phyloP scores from a whole-genome alignment of 2,329 filamentous ascomycete genomes.

The Colletotrichum aenigma region DNA sequence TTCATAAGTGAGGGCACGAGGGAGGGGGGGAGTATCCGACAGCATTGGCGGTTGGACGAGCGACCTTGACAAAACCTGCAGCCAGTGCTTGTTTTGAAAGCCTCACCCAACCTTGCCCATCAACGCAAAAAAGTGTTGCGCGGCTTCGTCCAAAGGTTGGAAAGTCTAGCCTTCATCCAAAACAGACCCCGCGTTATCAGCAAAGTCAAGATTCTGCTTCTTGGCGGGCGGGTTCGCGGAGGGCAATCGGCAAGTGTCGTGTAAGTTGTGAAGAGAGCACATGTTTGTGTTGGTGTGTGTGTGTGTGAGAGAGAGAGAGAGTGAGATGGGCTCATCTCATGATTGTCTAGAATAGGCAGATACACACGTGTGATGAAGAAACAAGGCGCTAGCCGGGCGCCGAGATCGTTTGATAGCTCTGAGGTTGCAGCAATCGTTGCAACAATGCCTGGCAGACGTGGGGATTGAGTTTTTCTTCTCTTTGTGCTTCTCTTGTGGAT shows the following conservation, averaged over 20 bases:
- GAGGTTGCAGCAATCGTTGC: constrained; percentile 8
- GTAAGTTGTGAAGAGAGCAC: background rate
- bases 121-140: background rate
- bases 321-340: background rate
- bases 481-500: background rate
- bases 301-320: background rate
- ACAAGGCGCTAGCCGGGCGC: background rate
- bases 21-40: background rate
- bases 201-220: background rate
- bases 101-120: background rate
- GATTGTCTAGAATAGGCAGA: background rate
- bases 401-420: constrained; percentile 3
- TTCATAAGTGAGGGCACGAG: background rate
- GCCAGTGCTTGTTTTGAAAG: background rate
- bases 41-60: background rate
- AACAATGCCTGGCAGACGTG: background rate
- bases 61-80: background rate
- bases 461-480: background rate
- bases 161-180: constrained; percentile 8
- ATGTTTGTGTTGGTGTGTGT: background rate
- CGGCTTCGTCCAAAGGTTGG: background rate
- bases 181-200: constrained; percentile 18
- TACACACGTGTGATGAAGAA: background rate
- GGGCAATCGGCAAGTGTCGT: background rate
- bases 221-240: background rate